phyloP scores from a whole-genome alignment of 768 basidiomycete species.

The Tricholomella constricta region DNA sequence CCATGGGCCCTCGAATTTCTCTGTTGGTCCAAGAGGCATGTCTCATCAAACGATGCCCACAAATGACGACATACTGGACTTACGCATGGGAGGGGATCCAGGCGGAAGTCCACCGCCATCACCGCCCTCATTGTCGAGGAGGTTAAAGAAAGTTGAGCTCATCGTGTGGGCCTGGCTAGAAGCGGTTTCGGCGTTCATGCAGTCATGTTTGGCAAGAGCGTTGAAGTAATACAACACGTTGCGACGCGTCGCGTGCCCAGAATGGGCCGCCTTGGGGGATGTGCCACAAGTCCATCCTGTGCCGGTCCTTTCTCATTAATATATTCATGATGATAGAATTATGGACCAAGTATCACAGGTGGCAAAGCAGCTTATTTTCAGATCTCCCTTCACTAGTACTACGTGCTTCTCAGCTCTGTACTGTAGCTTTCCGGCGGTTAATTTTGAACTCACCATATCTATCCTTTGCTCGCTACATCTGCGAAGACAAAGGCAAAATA shows the following conservation, averaged over 20 bases:
- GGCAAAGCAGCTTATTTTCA: too few relatives aligned
- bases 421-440: not conserved
- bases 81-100: slow-evolving; percentile 31
- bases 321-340: too few relatives aligned
- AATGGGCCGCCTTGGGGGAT: too few relatives aligned
- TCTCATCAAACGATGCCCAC: not conserved
- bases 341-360: too few relatives aligned
- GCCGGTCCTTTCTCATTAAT: too few relatives aligned
- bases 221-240: not conserved
- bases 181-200: not conserved
- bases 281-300: too few relatives aligned
- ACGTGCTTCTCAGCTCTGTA: not conserved
- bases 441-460: not conserved
- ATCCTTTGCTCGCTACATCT: too few relatives aligned
- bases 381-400: too few relatives aligned
- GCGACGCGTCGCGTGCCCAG: too few relatives aligned
- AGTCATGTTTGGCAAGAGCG: not conserved
- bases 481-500: too few relatives aligned
- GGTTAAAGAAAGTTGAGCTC: slow-evolving; percentile 15
- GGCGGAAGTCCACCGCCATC: slow-evolving; percentile 39
- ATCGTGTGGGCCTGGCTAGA: slow-evolving; percentile 9
- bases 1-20: slow-evolving; percentile 92
- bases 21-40: slow-evolving; percentile 34
- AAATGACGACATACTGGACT: not conserved
- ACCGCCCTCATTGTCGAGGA: slow-evolving; percentile 31